phyloP scores from a whole-genome alignment of 305 asterid genomes.

The Andrographis paniculata region DNA sequence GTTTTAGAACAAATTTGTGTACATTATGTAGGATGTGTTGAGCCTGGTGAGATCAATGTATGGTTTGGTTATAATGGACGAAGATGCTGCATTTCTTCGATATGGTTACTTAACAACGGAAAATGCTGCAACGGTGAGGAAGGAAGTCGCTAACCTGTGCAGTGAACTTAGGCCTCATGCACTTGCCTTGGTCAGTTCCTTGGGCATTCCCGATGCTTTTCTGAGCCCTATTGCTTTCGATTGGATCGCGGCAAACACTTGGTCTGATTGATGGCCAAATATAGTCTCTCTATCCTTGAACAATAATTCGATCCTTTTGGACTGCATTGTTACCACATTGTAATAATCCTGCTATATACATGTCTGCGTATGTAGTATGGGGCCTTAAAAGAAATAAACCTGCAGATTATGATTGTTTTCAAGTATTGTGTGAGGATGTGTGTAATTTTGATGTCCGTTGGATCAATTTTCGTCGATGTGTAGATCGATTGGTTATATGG shows the following conservation, averaged over 20 bases:
- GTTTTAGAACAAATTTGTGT: too few relatives aligned
- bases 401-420: too few relatives aligned
- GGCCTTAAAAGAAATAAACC: too few relatives aligned
- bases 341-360: too few relatives aligned
- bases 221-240: slow-evolving; percentile 82
- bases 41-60: slow-evolving; percentile 68
- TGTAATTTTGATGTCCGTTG: too few relatives aligned
- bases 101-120: slow-evolving; percentile 65
- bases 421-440: too few relatives aligned
- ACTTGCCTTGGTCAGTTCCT: slow-evolving; percentile 65
- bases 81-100: slow-evolving; percentile 79
- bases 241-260: slow-evolving; percentile 91
- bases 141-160: slow-evolving; percentile 67
- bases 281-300: neutral
- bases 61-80: slow-evolving; percentile 56
- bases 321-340: too few relatives aligned
- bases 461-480: too few relatives aligned
- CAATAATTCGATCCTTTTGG: too few relatives aligned
- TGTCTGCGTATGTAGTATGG: too few relatives aligned
- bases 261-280: slow-evolving; percentile 22
- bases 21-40: slow-evolving; percentile 45
- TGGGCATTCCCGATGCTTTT: slow-evolving; percentile 92
- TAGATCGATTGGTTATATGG: too few relatives aligned
- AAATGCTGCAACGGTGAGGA: slow-evolving; percentile 64
- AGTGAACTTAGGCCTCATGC: slow-evolving; percentile 78